A percentile compares a stretch with the other conserved stretches of the same genome.
Conservation (phyloP, 2,329 filamentous ascomycete species). For the Ilyonectria sp. region DNA sequence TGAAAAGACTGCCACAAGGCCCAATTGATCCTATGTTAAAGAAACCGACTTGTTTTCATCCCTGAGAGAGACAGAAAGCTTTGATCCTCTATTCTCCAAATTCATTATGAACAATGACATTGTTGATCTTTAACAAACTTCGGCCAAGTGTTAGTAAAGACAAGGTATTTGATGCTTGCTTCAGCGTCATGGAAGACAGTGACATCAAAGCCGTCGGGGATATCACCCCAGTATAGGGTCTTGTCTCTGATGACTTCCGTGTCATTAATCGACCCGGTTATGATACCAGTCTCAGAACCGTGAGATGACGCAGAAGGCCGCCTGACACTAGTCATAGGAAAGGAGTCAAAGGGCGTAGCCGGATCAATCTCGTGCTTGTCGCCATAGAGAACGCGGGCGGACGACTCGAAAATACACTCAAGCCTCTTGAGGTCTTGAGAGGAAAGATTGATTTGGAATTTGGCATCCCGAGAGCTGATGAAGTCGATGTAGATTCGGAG, state of each 20-base stretch:
- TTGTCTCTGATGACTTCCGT: constrained; percentile 44
- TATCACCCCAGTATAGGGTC: constrained; percentile 58
- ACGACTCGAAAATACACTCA: constrained; percentile 70
- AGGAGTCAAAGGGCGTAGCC: constrained; percentile 58
- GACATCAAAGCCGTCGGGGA: constrained; percentile 66
- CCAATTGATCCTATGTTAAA: neutral
- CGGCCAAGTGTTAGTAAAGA: constrained; percentile 79
- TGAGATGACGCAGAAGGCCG: constrained; percentile 37
- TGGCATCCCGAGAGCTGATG: constrained; percentile 59
- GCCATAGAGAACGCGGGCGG: constrained; percentile 63
- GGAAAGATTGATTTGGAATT: constrained; percentile 78
- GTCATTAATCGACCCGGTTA: constrained; percentile 19
- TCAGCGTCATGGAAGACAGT: constrained; percentile 74
- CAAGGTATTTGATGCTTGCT: constrained; percentile 54
- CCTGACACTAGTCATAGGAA: constrained; percentile 34
- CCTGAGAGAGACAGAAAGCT: neutral
- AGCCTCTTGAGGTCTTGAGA: constrained; percentile 70
- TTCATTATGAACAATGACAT: neutral
- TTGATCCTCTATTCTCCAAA: neutral
- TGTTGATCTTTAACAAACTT: constrained; percentile 65
- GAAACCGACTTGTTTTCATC: neutral
- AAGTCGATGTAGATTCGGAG: constrained; percentile 57
- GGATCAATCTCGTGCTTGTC: constrained; percentile 43
- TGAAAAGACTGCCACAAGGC: neutral
- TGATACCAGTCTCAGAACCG: constrained; percentile 37